Conservation (phyloP, 768 basidiomycete genomes). For the Cystofilobasidium ferigula region DNA sequence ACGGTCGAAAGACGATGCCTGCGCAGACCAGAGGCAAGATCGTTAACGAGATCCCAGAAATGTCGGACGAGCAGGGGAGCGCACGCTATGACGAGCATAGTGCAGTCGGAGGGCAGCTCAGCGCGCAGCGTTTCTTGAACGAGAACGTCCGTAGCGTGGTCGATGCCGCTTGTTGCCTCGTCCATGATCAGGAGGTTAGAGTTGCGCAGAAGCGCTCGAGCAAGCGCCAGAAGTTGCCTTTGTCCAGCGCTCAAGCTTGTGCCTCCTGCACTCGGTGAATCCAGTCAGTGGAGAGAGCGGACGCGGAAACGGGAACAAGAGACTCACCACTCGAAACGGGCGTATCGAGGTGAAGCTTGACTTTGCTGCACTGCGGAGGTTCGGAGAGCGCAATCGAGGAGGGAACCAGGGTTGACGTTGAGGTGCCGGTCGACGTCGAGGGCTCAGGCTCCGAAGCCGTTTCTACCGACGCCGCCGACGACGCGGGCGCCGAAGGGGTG, state of each 20-base stretch:
- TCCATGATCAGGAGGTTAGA: conserved; percentile 17
- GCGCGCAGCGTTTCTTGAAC: conserved; percentile 65
- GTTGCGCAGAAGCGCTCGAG: conserved; percentile 27
- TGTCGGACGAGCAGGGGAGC: no score
- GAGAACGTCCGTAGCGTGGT: conserved; percentile 29
- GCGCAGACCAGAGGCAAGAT: no score
- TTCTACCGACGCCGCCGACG: not conserved
- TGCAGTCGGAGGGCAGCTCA: conserved; percentile 39
- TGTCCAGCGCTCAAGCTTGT: conserved; percentile 29
- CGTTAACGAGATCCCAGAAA: no score
- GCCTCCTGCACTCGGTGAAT: not conserved
- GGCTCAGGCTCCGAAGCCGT: not conserved
- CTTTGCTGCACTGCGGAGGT: not conserved
- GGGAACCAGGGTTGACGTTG: conserved; percentile 26
- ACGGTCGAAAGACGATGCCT: conserved; percentile 4
- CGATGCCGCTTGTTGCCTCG: not conserved
- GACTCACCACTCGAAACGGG: not conserved
- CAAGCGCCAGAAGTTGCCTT: conserved; percentile 13
- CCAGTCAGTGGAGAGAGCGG: not conserved
- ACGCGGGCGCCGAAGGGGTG: conserved; percentile 31
- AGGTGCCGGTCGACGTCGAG: not conserved
- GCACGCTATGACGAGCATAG: conserved; percentile 1
- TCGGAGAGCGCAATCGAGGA: not conserved
- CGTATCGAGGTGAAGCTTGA: conserved; percentile 2
- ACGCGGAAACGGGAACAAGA: not conserved